Conservation (phyloP, 140 eudicot species). For the Anethum foeniculum region DNA sequence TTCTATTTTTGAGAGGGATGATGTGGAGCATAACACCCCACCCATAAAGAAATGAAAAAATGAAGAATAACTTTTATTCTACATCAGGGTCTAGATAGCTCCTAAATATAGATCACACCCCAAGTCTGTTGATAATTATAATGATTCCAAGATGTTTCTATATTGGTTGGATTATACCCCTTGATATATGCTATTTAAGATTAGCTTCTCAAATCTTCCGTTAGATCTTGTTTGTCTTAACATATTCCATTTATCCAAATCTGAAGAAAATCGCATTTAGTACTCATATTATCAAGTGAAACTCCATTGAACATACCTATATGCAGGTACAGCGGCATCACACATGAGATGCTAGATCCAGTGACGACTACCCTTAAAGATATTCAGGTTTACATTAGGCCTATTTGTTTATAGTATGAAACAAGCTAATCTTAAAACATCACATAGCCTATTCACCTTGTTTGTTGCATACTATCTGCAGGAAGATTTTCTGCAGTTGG, state of each 20-base stretch:
- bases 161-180: background rate
- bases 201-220: background rate
- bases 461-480: constrained; percentile 28
- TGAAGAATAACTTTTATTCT: background rate
- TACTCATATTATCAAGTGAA: background rate
- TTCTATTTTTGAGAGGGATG: background rate
- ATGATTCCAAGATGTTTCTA: background rate
- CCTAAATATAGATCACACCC: background rate
- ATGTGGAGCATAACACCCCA: background rate
- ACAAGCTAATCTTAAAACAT: background rate
- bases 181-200: background rate
- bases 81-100: background rate
- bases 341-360: constrained; percentile 76
- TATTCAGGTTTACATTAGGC: constrained; percentile 52
- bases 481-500: constrained; percentile 70
- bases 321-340: constrained; percentile 93
- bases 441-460: background rate
- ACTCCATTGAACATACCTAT: background rate
- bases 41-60: too few relatives aligned
- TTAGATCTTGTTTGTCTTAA: background rate
- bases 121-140: background rate
- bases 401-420: background rate
- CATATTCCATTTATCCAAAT: background rate
- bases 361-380: constrained; percentile 84
- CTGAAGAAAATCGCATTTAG: background rate